Evolutionary conservation across 257 asterid species (phyloP).

Genomic region (Asclepias syriaca): DNA sequence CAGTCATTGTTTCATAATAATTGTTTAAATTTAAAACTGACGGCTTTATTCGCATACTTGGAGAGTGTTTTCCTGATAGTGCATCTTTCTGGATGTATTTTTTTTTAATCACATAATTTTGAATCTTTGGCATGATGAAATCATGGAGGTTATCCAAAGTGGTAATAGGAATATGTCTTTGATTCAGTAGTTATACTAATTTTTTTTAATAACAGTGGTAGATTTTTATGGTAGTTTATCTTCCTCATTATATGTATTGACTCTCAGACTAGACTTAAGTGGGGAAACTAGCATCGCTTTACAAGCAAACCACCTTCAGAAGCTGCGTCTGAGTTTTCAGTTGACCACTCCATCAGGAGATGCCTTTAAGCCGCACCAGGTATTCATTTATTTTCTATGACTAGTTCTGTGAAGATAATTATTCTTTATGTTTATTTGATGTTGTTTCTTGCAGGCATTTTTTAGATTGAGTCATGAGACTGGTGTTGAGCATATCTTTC

Average conservation of each 20-base stretch:
- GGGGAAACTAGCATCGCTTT: constrained; percentile 49
- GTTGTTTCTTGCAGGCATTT: constrained; percentile 61
- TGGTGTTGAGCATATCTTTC: constrained; percentile 85
- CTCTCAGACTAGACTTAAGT: constrained; percentile 57
- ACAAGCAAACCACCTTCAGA: constrained; percentile 96
- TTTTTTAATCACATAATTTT: neutral
- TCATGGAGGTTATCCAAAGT: neutral
- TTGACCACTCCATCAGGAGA: constrained; percentile 69
- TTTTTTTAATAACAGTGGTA: neutral
- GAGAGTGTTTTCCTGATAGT: neutral
- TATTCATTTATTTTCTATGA: constrained; percentile 19
- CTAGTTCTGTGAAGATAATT: constrained; percentile 7
- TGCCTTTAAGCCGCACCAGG: constrained; percentile 92
- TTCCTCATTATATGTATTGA: constrained; percentile 6
- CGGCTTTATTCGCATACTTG: neutral
- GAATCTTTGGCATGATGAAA: neutral
- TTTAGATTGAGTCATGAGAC: constrained; percentile 74
- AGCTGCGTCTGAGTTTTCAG: constrained; percentile 63
- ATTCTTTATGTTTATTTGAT: constrained; percentile 14
- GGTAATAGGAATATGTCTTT: neutral
- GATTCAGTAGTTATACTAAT: neutral
- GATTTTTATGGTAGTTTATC: neutral
- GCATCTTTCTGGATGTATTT: neutral
- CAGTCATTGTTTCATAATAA: neutral
- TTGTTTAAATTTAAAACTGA: neutral